A percentile compares a stretch with the other conserved stretches of the same genome.
These are phyloP conservation scores for Arthrobotrys conoides DNA, from an alignment of 2,329 filamentous ascomycete species.

Conservation along the genomic window DNA sequence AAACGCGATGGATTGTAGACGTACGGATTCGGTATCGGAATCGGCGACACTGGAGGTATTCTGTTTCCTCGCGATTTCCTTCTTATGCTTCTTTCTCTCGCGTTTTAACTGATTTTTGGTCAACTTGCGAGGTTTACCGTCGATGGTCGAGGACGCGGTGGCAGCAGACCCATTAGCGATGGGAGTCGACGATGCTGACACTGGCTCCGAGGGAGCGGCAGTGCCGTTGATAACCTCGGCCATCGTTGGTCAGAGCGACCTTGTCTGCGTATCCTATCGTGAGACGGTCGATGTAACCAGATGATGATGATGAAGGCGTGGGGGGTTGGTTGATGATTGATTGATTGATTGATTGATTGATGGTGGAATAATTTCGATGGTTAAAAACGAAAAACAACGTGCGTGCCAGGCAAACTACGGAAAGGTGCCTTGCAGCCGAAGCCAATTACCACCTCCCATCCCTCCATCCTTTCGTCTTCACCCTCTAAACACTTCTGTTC, in stretches of 20 bases:
- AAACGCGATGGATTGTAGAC: constrained; percentile 29
- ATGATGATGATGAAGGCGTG: neutral
- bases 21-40: constrained; percentile 66
- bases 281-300: neutral
- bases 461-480: no score
- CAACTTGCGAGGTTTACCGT: constrained; percentile 72
- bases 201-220: constrained; percentile 39
- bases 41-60: constrained; percentile 61
- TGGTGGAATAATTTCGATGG: neutral
- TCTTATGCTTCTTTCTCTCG: constrained; percentile 94
- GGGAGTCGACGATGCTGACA: constrained; percentile 22
- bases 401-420: neutral
- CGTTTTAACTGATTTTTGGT: constrained; percentile 95
- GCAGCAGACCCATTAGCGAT: constrained; percentile 45
- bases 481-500: neutral
- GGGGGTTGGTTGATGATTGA: neutral
- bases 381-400: neutral
- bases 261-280: neutral
- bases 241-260: constrained; percentile 30
- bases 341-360: neutral
- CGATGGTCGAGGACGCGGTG: constrained; percentile 42
- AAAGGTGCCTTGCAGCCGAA: constrained; percentile 9
- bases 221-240: constrained; percentile 54
- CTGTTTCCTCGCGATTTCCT: constrained; percentile 75
- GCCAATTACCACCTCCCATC: constrained; percentile 1